Conservation (phyloP, 1,139 yeast genomes). For the Blastobotrys apis region DNA sequence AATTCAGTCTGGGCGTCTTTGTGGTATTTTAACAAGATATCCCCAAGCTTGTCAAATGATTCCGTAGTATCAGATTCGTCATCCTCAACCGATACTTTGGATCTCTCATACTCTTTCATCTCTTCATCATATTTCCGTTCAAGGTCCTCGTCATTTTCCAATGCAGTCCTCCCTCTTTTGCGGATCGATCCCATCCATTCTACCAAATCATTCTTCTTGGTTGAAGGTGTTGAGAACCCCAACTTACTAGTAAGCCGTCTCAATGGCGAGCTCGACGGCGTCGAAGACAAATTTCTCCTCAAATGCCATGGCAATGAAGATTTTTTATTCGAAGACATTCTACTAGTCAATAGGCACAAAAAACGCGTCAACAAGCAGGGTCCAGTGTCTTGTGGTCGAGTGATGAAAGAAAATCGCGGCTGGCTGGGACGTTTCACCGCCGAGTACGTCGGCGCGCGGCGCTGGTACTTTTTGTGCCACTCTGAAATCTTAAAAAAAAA, state of each 20-base stretch:
- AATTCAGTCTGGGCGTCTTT: slow-evolving; percentile 17
- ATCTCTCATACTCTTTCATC: slow-evolving; percentile 33
- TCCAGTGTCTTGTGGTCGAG: too few relatives aligned
- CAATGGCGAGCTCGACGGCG: slow-evolving; percentile 13
- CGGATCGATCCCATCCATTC: slow-evolving; percentile 52
- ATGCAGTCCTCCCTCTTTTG: slow-evolving; percentile 37
- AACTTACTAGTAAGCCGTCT: slow-evolving; percentile 12
- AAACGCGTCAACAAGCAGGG: too few relatives aligned
- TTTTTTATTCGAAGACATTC: too few relatives aligned
- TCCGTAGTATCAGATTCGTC: slow-evolving; percentile 19
- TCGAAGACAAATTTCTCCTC: slow-evolving; percentile 9
- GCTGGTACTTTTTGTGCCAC: too few relatives aligned
- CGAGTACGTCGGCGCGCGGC: too few relatives aligned
- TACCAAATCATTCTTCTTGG: slow-evolving; percentile 39
- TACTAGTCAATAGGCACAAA: too few relatives aligned
- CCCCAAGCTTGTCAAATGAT: slow-evolving; percentile 41
- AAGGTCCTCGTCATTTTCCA: slow-evolving; percentile 24
- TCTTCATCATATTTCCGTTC: slow-evolving; percentile 43
- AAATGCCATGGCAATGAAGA: slow-evolving; percentile 10
- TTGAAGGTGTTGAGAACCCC: slow-evolving; percentile 1
- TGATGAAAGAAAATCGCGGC: too few relatives aligned
- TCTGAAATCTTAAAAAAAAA: too few relatives aligned
- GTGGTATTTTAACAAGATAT: slow-evolving; percentile 25
- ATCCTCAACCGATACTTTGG: slow-evolving; percentile 5
- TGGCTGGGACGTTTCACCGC: too few relatives aligned